Evolutionary conservation across 192 early-diverging fungal genomes (phyloP), one percentile per base, ranked within the genome.

Genomic region (Entomortierella parvispora): DNA sequence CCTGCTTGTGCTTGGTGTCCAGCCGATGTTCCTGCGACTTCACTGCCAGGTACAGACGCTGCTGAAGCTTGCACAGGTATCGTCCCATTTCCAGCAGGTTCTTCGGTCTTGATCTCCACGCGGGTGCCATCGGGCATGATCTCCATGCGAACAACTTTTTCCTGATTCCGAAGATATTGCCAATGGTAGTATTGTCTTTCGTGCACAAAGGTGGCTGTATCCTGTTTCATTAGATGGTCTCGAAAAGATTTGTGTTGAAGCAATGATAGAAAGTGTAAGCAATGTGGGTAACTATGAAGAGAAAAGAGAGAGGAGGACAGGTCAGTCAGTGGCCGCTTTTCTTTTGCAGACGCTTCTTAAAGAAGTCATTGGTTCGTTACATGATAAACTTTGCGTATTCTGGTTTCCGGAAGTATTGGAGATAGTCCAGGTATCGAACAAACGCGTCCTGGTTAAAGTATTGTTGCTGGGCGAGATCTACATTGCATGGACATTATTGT

Each of bases 331-430:
- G 17, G 44, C 15, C 20, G 8, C 44, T 23, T 25, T 11, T 42
- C 17, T 12, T 12, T 51, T 51, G 48, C 20, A 23, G n/a, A n/a
- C n/a, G n/a, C n/a, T n/a, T n/a, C 32, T 23, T 29, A 11, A 8
- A 40, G 11, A 52, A 29, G 23, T 22, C n/a, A 40, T 49, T 42
- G 28, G 6, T 46, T 26, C 23, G 81, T 69, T 89, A 93, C 85
- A 93, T 85, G 58, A 99, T 89, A 66, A 90, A 95, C 71, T 93
- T 91, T 18, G 95, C 93, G 80, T 99, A 99, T 82, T 95, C 87
- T 9, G 94, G 95, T 53, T 87, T 78, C 72, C 92, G 84, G 89
- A 94, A 99, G 82, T 97, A 99, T 62, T 88, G 86, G 14, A 99
- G 85, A 67, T 99, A 99, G 43, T 93, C 86, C 22, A 99, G 72